Evolutionary conservation across 768 basidiomycete species (phyloP), one percentile per base, ranked within the genome.

Genomic region (Auricularia sp.): DNA sequence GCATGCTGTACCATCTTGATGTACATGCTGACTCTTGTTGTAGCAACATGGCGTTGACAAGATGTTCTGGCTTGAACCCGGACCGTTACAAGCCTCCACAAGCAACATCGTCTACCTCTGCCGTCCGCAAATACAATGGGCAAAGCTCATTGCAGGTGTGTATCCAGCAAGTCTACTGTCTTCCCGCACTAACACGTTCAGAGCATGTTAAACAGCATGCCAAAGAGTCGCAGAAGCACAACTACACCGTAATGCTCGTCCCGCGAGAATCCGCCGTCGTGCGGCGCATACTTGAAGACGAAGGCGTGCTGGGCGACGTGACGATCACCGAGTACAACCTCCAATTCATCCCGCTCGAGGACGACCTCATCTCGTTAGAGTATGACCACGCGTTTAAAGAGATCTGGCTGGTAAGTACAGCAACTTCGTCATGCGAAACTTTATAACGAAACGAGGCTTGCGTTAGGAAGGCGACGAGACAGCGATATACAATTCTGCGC

Each of bases 21-120:
- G 11, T 11, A 59, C 18, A 33, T 6, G 14, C 36, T 45, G 39
- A 61, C 35, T 13, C 63, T 63, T 62, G 61, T 61, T 29, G 64
- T 69, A 98, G 96, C 91, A 98, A 73, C 95, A 98, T 85, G 95
- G 94, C 4, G 93, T 99, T 3, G 95, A 98, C 79, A 97, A 97
- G 80, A 96, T 99, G 92, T 97, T 95, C 77, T 99, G 97, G 96
- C 85, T 99, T 29, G 97, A 98, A 76, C 75, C 88, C 11, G 95
- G 95, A 18, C 87, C 92, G 8, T 77, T 98, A 58, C 81, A 85
- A 13, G 89, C 92, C 2, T 82, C 85, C 3, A 94, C 95, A 5
- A 83, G 89, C 39, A 95, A 95, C 70, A 85, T 98, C 65, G 85
- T 99, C 21, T 99, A 98, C 76, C 83, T 99, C 8, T 96, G 92